Percentiles rank a stretch among this genome's conserved stretches.
Evolutionary conservation across 768 basidiomycete species (phyloP).

Genomic region (Austroboletus eburneus): DNA sequence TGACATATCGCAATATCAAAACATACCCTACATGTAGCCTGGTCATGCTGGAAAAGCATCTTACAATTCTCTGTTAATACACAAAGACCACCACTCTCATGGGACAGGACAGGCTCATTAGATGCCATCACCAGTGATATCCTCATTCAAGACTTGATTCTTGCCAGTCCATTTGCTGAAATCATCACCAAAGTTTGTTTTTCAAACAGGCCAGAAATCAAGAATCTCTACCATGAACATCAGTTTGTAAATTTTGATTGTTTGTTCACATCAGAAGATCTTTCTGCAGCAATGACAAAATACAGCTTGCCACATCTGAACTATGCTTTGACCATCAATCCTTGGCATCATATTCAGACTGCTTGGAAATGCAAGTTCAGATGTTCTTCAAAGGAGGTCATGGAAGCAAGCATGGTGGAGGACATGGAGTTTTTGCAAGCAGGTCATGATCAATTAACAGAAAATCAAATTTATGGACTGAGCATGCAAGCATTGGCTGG

Average conservation of each 20-base stretch:
- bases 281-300: neutral
- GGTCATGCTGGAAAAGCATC: neutral
- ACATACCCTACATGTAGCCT: neutral
- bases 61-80: neutral
- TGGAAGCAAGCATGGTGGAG: neutral
- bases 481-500: neutral
- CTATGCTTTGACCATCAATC: neutral
- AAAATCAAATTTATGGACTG: constrained; percentile 2
- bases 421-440: neutral
- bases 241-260: constrained; percentile 17
- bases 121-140: neutral
- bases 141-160: neutral
- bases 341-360: constrained; percentile 3
- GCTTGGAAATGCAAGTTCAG: constrained; percentile 7
- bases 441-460: neutral
- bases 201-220: neutral
- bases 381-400: neutral
- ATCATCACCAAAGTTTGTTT: neutral
- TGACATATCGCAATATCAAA: neutral
- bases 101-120: neutral
- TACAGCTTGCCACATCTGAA: neutral
- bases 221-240: constrained; percentile 3
- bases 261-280: neutral
- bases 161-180: neutral
- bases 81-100: neutral